Conservation (phyloP, 2,329 filamentous ascomycete species). For the Aspergillus ruber region DNA sequence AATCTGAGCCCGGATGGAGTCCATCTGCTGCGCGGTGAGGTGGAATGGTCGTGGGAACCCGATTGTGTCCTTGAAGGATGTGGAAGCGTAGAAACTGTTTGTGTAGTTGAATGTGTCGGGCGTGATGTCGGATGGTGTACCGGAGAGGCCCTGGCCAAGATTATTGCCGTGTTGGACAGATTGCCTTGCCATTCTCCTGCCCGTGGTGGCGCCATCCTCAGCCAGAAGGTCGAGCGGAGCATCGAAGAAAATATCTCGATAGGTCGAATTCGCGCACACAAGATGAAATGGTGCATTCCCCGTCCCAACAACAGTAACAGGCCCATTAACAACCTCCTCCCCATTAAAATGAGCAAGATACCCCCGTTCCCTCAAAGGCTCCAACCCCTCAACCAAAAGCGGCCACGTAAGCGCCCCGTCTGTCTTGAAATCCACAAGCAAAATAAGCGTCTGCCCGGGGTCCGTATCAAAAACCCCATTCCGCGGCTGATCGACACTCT, state of each 20-base stretch:
- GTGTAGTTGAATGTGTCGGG: conserved; percentile 41
- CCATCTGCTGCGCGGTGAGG: conserved; percentile 41
- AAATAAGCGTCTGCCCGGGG: conserved; percentile 44
- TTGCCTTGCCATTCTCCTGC: background rate
- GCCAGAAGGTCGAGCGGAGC: conserved; percentile 42
- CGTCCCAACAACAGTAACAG: conserved; percentile 49
- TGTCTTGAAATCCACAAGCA: conserved; percentile 49
- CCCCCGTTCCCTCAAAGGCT: conserved; percentile 41
- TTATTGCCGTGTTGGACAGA: conserved; percentile 11
- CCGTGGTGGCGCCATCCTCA: conserved; percentile 8
- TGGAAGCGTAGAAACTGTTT: conserved; percentile 55
- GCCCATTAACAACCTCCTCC: conserved; percentile 32
- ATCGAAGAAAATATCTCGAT: conserved; percentile 53
- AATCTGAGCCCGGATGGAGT: conserved; percentile 47
- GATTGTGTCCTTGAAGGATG: conserved; percentile 45
- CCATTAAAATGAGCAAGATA: conserved; percentile 50
- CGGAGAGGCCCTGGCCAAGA: conserved; percentile 42
- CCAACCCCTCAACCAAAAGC: conserved; percentile 37
- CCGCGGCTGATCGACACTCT: conserved; percentile 18
- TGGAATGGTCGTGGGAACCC: conserved; percentile 46
- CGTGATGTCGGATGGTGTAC: conserved; percentile 28
- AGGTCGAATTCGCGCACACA: conserved; percentile 40
- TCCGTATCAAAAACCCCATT: conserved; percentile 48
- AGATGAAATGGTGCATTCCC: conserved; percentile 48
- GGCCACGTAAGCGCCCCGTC: conserved; percentile 33